Conservation (phyloP, 2,329 filamentous ascomycete species). For the Trichophyton verrucosum region DNA sequence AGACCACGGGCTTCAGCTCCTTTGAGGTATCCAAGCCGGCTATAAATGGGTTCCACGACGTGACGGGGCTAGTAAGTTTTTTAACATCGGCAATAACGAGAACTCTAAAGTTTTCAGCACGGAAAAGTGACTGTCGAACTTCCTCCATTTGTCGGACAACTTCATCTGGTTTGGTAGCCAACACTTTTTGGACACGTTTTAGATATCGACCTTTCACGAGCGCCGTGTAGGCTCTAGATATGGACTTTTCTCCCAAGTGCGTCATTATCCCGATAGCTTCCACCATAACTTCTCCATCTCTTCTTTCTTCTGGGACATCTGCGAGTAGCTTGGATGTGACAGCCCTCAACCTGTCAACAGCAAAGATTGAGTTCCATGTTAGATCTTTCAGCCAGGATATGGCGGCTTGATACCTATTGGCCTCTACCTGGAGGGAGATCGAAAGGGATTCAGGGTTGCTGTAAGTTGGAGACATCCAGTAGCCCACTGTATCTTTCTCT, state of each 20-base stretch:
- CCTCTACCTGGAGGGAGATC: slow-evolving; percentile 74
- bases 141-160: slow-evolving; percentile 68
- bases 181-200: slow-evolving; percentile 67
- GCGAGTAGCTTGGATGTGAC: slow-evolving; percentile 70
- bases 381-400: slow-evolving; percentile 76
- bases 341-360: slow-evolving; percentile 52
- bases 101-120: slow-evolving; percentile 72
- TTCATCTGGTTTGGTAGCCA: slow-evolving; percentile 61
- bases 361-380: slow-evolving; percentile 81
- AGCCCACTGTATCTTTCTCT: slow-evolving; percentile 81
- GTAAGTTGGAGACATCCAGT: slow-evolving; percentile 56
- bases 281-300: slow-evolving; percentile 57
- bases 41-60: slow-evolving; percentile 60
- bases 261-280: slow-evolving; percentile 58
- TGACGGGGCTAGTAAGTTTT: slow-evolving; percentile 62
- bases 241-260: slow-evolving; percentile 64
- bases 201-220: slow-evolving; percentile 81
- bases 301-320: slow-evolving; percentile 84
- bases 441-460: slow-evolving; percentile 64
- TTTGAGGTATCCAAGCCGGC: slow-evolving; percentile 40
- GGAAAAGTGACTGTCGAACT: slow-evolving; percentile 63
- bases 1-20: slow-evolving; percentile 57
- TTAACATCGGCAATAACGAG: slow-evolving; percentile 71
- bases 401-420: slow-evolving; percentile 69
- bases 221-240: slow-evolving; percentile 63